phyloP scores from a whole-genome alignment of 345 rosid genomes.

The Melastoma malabathricum region DNA sequence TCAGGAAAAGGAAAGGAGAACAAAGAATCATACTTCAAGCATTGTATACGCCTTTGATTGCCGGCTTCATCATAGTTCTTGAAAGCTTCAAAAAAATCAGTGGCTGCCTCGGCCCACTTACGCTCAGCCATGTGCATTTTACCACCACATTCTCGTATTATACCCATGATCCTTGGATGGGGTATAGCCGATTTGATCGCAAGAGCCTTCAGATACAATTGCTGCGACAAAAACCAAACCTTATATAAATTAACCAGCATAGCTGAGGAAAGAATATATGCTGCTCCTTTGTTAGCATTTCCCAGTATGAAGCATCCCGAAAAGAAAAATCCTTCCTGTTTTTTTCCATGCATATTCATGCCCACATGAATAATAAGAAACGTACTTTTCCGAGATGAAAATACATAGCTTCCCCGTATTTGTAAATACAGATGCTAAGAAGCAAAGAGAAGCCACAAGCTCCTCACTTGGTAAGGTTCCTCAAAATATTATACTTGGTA shows the following conservation, averaged over 20 bases:
- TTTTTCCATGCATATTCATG: too few relatives aligned
- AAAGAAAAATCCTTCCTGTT: too few relatives aligned
- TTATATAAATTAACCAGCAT: not conserved
- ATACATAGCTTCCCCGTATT: too few relatives aligned
- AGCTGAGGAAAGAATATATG: not conserved
- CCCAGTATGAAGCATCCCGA: too few relatives aligned
- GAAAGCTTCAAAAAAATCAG: constrained; percentile 99
- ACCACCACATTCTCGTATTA: constrained; percentile 98
- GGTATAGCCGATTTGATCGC: constrained; percentile 99
- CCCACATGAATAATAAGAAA: too few relatives aligned
- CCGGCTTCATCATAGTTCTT: constrained; percentile 99
- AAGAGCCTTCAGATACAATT: constrained; percentile 94
- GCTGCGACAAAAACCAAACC: constrained; percentile 36
- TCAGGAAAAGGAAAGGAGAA: constrained; percentile 1
- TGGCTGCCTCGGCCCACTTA: constrained; percentile 97
- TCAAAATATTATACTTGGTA: too few relatives aligned
- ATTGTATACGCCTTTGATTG: constrained; percentile 94
- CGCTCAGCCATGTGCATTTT: constrained; percentile 99
- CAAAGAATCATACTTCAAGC: constrained; percentile 62
- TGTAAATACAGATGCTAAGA: too few relatives aligned
- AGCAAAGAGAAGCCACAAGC: too few relatives aligned
- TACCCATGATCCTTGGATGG: constrained; percentile 99
- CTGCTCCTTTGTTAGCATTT: too few relatives aligned
- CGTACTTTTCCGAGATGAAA: too few relatives aligned
- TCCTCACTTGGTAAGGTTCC: too few relatives aligned